Evolutionary conservation across 495 filamentous ascomycete species (phyloP).

Genomic region (Choiromyces venosus): DNA sequence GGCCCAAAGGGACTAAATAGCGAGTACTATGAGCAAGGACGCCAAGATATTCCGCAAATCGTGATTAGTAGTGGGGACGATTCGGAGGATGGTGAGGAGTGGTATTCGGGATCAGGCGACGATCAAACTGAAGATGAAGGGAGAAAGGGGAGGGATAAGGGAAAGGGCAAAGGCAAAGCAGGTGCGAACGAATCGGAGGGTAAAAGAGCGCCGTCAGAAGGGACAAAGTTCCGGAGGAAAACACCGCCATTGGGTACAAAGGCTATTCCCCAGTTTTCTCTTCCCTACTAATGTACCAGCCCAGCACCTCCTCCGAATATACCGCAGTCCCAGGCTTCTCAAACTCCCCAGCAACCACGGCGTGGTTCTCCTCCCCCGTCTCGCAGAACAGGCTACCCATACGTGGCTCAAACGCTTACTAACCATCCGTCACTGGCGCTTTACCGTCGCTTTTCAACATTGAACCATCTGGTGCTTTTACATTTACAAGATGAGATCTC

Average conservation of each 20-base stretch:
- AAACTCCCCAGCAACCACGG: slow-evolving; percentile 5
- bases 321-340: slow-evolving; percentile 8
- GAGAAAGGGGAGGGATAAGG: slow-evolving; percentile 5
- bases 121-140: slow-evolving; percentile 10
- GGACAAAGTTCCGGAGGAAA: not conserved
- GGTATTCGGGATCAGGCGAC: not conserved
- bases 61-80: slow-evolving; percentile 9
- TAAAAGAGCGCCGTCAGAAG: not conserved
- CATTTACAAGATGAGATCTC: slow-evolving; percentile 82
- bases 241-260: slow-evolving; percentile 2
- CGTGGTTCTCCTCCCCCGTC: slow-evolving; percentile 5
- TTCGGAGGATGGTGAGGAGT: slow-evolving; percentile 2
- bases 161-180: not conserved
- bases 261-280: slow-evolving; percentile 11
- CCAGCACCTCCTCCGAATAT: not conserved
- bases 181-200: not conserved
- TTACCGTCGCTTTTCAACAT: slow-evolving; percentile 74
- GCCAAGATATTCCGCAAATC: not conserved
- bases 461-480: slow-evolving; percentile 80
- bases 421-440: slow-evolving; percentile 45
- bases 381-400: slow-evolving; percentile 31
- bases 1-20: slow-evolving; percentile 11
- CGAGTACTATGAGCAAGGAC: slow-evolving; percentile 23
- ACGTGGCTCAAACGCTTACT: slow-evolving; percentile 32
- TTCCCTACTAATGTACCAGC: not conserved